Percentiles rank a stretch among this genome's conserved stretches.
These are phyloP conservation scores for Anastatica hierochuntica DNA, from an alignment of 345 rosid species.

Conservation along the genomic window DNA sequence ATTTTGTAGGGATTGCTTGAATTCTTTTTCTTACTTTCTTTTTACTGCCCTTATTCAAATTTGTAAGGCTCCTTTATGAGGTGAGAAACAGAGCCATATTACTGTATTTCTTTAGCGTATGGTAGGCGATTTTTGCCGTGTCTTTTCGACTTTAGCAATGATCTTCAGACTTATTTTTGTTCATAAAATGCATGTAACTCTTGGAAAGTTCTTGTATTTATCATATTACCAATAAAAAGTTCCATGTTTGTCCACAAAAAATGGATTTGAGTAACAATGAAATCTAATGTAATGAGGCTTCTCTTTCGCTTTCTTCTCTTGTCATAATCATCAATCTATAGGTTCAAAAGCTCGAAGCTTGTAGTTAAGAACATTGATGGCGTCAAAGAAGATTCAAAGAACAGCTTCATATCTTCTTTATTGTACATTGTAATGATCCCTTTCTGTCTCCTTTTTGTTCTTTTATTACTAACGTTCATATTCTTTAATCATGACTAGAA, in stretches of 20 bases:
- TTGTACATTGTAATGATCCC: conserved; percentile 19
- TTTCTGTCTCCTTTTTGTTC: conserved; percentile 15
- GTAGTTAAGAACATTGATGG: conserved; percentile 14
- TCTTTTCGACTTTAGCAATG: conserved; percentile 2
- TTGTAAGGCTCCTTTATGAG: conserved; percentile 19
- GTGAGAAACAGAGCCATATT: conserved; percentile 21
- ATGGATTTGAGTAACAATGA: background rate
- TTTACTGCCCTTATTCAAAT: conserved; percentile 16
- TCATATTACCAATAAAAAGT: background rate
- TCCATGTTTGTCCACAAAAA: background rate
- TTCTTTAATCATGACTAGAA: conserved; percentile 24
- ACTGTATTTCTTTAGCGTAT: conserved; percentile 21
- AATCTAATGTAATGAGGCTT: background rate
- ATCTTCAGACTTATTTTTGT: conserved; percentile 14
- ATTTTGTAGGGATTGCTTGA: conserved; percentile 27
- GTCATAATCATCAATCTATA: conserved; percentile 2
- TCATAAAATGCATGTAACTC: conserved; percentile 10
- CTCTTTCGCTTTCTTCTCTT: background rate
- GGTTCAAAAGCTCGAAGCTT: conserved; percentile 11
- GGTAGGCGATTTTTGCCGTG: background rate
- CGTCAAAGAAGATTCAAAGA: conserved; percentile 19
- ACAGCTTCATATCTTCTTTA: conserved; percentile 23
- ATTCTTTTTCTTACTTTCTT: conserved; percentile 9
- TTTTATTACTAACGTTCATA: conserved; percentile 17
- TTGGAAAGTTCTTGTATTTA: background rate